A percentile compares a stretch with the other conserved stretches of the same genome.
Conservation (phyloP, 768 basidiomycete genomes). For the Psilocybe tampanensis region DNA sequence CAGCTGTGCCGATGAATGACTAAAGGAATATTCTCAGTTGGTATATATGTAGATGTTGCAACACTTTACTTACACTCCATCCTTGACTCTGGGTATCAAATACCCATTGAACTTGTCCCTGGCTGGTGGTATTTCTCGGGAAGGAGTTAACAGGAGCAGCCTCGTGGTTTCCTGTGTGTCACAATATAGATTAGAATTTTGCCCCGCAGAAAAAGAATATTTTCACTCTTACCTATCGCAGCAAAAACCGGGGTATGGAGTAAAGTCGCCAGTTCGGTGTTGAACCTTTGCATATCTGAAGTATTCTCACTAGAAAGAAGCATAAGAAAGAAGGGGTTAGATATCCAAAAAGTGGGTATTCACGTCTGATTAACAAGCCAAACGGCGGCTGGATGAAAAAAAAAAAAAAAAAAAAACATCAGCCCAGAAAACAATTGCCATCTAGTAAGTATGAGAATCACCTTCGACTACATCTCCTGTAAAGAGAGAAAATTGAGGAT, state of each 20-base stretch:
- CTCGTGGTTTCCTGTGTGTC: conserved; percentile 35
- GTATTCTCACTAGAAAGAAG: conserved; percentile 43
- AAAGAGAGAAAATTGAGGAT: conserved; percentile 55
- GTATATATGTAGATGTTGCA: not conserved
- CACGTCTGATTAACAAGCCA: conserved; percentile 51
- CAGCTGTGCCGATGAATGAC: conserved; percentile 49
- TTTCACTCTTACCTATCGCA: conserved; percentile 43
- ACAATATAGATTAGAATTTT: no score
- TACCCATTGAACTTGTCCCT: conserved; percentile 52
- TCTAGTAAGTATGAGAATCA: no score
- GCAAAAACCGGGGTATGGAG: conserved; percentile 49
- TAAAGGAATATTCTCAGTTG: conserved; percentile 19
- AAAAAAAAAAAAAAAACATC: not conserved
- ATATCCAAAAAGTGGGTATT: no score
- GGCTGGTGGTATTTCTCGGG: conserved; percentile 45
- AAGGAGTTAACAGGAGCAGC: conserved; percentile 60
- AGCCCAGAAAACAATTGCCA: no score
- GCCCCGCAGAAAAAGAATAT: no score
- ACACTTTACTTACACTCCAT: conserved; percentile 44
- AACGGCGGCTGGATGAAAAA: conserved; percentile 39
- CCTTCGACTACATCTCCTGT: conserved; percentile 70
- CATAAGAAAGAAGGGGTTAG: no score
- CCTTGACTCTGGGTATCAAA: conserved; percentile 53
- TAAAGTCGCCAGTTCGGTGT: conserved; percentile 42
- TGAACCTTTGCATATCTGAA: conserved; percentile 46